Evolutionary conservation across 176 grass and related monocot genomes (phyloP).

Genomic region (Zoysia japonica): DNA sequence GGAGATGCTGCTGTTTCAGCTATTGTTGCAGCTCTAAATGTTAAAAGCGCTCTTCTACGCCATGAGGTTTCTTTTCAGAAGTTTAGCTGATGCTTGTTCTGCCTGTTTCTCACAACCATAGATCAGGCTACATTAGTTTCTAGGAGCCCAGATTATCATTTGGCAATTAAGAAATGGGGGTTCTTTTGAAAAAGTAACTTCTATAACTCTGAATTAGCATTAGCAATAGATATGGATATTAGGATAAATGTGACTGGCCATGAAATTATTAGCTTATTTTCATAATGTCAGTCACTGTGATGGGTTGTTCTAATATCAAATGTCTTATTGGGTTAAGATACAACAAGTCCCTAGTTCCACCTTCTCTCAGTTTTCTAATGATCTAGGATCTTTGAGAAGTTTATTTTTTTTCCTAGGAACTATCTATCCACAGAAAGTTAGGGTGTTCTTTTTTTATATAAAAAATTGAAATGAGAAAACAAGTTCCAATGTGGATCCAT

Average conservation of each 20-base stretch:
- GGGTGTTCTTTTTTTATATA: neutral
- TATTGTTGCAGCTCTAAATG: slow-evolving; percentile 67
- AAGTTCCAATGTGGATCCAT: neutral
- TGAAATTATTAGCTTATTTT: neutral
- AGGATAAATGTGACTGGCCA: neutral
- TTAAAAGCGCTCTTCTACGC: slow-evolving; percentile 77
- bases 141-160: neutral
- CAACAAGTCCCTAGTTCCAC: neutral
- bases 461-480: neutral
- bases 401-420: neutral
- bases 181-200: neutral
- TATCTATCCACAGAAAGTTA: neutral
- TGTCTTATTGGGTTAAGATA: neutral
- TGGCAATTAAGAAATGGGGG: neutral
- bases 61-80: slow-evolving; percentile 73
- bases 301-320: neutral
- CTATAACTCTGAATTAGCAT: neutral
- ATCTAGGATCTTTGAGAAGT: neutral
- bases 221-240: neutral
- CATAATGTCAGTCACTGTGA: neutral
- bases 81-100: neutral
- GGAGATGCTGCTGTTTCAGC: slow-evolving; percentile 71
- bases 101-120: slow-evolving; percentile 2
- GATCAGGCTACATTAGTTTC: neutral
- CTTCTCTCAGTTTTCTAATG: neutral